Conservation (phyloP, 176 grass and related monocot species). For the Panicum miliaceum region DNA sequence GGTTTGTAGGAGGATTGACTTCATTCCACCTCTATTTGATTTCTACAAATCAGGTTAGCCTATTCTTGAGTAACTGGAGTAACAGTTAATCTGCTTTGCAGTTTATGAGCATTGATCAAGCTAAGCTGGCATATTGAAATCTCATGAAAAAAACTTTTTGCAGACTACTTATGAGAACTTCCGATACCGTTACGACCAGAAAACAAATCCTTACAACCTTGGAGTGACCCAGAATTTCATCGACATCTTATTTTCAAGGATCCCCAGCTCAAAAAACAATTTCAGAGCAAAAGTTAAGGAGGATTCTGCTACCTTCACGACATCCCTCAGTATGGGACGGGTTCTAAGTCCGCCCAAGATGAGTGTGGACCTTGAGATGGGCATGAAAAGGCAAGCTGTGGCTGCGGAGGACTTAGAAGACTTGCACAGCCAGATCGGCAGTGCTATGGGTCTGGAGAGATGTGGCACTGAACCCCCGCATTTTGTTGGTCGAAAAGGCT, state of each 20-base stretch:
- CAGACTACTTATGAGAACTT: constrained; percentile 99
- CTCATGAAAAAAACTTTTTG: constrained; percentile 23
- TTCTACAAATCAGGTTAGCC: constrained; percentile 87
- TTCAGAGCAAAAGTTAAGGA: constrained; percentile 75
- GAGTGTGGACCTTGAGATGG: constrained; percentile 74
- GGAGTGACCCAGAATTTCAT: constrained; percentile 61
- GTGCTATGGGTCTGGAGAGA: constrained; percentile 61
- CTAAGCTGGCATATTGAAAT: constrained; percentile 1
- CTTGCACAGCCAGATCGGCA: constrained; percentile 67
- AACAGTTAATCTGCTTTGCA: constrained; percentile 11
- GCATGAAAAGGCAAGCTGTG: constrained; percentile 56
- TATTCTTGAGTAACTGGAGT: constrained; percentile 3
- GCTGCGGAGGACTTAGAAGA: constrained; percentile 73
- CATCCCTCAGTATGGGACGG: constrained; percentile 44
- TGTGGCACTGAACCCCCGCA: constrained; percentile 63
- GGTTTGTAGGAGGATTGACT: constrained; percentile 96
- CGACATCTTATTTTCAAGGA: constrained; percentile 72
- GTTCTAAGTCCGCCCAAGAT: constrained; percentile 54
- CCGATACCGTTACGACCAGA: constrained; percentile 70
- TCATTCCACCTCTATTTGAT: constrained; percentile 87
- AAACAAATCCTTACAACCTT: constrained; percentile 83
- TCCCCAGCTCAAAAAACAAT: constrained; percentile 76
- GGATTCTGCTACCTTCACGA: constrained; percentile 57
- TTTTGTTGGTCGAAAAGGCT: constrained; percentile 52
- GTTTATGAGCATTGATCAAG: constrained; percentile 5